Evolutionary conservation across 805 yeast species (phyloP).

Genomic region (Barnettozyma salicaria): DNA sequence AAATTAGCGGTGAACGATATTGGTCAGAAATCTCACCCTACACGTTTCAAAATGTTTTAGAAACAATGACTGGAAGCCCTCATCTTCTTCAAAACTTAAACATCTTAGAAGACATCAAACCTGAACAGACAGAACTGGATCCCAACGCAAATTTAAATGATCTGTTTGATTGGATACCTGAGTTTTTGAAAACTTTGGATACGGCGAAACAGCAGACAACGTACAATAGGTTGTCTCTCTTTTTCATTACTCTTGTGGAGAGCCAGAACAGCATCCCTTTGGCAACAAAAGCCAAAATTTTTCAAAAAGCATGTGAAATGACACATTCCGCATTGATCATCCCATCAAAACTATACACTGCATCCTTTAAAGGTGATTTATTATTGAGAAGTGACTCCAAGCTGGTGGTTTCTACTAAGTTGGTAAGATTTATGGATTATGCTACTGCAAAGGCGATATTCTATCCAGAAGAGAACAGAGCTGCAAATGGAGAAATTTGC

Average conservation of each 20-base stretch:
- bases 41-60: slow-evolving; percentile 50
- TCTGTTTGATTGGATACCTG: slow-evolving; percentile 49
- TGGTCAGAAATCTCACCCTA: slow-evolving; percentile 55
- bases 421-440: slow-evolving; percentile 29
- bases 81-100: slow-evolving; percentile 35
- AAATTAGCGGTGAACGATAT: slow-evolving; percentile 37
- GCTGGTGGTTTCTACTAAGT: slow-evolving; percentile 36
- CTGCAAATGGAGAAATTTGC: slow-evolving; percentile 28
- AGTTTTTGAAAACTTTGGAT: slow-evolving; percentile 38
- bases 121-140: slow-evolving; percentile 27
- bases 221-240: slow-evolving; percentile 45
- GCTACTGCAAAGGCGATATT: slow-evolving; percentile 26
- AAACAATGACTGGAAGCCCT: slow-evolving; percentile 52
- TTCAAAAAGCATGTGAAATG: slow-evolving; percentile 24
- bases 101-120: slow-evolving; percentile 23
- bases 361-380: slow-evolving; percentile 32
- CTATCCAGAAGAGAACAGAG: slow-evolving; percentile 25
- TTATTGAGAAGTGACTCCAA: slow-evolving; percentile 45
- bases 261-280: slow-evolving; percentile 29
- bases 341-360: slow-evolving; percentile 17
- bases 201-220: slow-evolving; percentile 47
- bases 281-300: slow-evolving; percentile 32
- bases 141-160: slow-evolving; percentile 35
- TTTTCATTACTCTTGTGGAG: slow-evolving; percentile 37
- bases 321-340: slow-evolving; percentile 11